phyloP scores from a whole-genome alignment of 2,329 filamentous ascomycete genomes.

The Colletotrichum incanum region DNA sequence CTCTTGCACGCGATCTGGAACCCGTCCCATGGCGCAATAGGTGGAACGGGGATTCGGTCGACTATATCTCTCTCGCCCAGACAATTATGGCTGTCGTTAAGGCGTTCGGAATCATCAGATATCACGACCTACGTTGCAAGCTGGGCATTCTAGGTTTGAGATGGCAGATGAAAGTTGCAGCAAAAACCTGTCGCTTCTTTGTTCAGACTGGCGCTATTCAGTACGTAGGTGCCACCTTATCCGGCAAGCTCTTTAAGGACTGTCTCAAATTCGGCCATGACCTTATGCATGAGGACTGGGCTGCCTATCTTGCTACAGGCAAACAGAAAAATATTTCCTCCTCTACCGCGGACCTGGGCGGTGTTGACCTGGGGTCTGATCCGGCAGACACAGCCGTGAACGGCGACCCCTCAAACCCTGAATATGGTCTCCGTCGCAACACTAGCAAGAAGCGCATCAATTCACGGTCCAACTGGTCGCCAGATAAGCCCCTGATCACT shows the following conservation, averaged over 20 bases:
- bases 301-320: slow-evolving; percentile 67
- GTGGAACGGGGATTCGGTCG: slow-evolving; percentile 73
- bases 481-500: slow-evolving; percentile 53
- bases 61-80: slow-evolving; percentile 70
- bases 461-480: slow-evolving; percentile 47
- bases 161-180: slow-evolving; percentile 74
- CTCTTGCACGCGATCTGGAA: slow-evolving; percentile 58
- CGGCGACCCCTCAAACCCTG: not conserved
- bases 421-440: not conserved
- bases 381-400: not conserved
- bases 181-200: slow-evolving; percentile 72
- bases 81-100: slow-evolving; percentile 71
- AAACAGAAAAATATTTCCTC: slow-evolving; percentile 46
- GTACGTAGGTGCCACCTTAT: slow-evolving; percentile 71
- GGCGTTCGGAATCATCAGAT: slow-evolving; percentile 72
- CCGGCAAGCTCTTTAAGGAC: slow-evolving; percentile 71
- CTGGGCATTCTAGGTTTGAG: slow-evolving; percentile 68
- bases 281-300: slow-evolving; percentile 71
- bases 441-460: slow-evolving; percentile 14
- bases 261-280: slow-evolving; percentile 73
- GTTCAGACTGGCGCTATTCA: slow-evolving; percentile 69
- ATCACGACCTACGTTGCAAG: slow-evolving; percentile 72
- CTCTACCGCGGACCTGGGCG: not conserved
- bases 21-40: slow-evolving; percentile 70
- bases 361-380: slow-evolving; percentile 1